Base-by-base conservation (phyloP, 1,139 yeast species). In the Meyerozyma carpophila region DNA sequence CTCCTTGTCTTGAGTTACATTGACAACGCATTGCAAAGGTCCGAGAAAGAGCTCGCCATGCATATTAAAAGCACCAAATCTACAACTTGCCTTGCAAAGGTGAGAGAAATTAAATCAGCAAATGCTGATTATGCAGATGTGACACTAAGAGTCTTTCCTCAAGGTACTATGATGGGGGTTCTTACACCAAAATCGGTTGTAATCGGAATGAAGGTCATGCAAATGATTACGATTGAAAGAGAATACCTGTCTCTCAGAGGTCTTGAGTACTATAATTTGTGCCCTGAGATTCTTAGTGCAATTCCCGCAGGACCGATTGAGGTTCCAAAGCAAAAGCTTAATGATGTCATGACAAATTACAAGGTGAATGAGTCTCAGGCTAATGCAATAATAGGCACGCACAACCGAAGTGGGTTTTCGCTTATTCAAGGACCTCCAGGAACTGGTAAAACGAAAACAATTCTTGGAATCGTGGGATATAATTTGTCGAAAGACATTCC, bases 351-450 rank as follows among this genome's bases (percentile, higher is more conserved):
- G 54, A 55, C 57, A 7, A 61, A 72, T 6, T 86, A 81, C 53
- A 70, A 75, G 27, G 85, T 90, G 29, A 94, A 94, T 62, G 75
- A 75, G 32, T 91, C 98, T 0, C 98, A 94, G 63, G 98, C 98
- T 0, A 73, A 66, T 39, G 98, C 98, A 0, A 87, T 93, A 46
- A 71, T 83, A 28, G 88, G 91, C 1, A 77, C 96, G 0, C 79
- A 81, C 39, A 62, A 70, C 25, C 73, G 78, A 8, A 70, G 70
- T 3, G 99, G 98, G 0, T 89, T 94, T 59, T 84, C 95, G 0
- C 71, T 93, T 42, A 90, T 93, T 60, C 98, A 93, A 66, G 99
- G 98, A 47, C 97, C 97, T 1, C 97, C 97, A 0, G 97, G 97
- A 65, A 93, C 98, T 0, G 98, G 98, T 69, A 94, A 94, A 61